These are phyloP conservation scores for Bondarzewia mesenterica DNA, from an alignment of 1,284 basidiomycete species.

Conservation along the genomic window DNA sequence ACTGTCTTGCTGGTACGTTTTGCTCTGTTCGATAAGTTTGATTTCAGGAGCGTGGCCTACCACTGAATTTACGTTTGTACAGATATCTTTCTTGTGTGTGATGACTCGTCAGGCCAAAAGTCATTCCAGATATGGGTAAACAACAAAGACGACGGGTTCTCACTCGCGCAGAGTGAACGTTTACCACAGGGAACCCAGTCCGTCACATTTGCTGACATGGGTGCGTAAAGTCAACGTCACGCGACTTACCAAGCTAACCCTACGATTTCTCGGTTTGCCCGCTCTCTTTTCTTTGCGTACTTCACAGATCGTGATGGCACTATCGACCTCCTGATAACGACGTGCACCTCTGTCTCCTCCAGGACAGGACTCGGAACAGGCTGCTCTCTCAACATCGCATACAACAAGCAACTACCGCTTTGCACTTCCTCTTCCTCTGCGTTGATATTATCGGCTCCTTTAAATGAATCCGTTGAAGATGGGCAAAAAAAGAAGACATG, in stretches of 20 bases:
- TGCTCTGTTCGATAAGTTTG: too few species aligned
- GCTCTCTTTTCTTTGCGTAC: neutral
- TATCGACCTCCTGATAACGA: constrained; percentile 89
- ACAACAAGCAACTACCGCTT: constrained; percentile 85
- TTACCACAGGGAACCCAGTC: constrained; percentile 77
- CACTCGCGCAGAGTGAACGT: constrained; percentile 55
- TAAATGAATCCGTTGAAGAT: neutral
- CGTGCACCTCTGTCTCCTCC: constrained; percentile 66
- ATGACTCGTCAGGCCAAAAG: constrained; percentile 40
- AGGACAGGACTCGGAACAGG: constrained; percentile 61
- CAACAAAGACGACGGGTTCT: constrained; percentile 69
- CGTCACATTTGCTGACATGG: constrained; percentile 88
- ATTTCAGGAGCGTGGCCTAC: neutral
- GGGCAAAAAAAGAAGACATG: constrained; percentile 30
- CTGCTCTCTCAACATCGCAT: constrained; percentile 88
- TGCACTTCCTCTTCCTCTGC: constrained; percentile 52
- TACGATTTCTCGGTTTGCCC: neutral
- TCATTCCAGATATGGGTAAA: constrained; percentile 93
- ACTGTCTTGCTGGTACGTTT: constrained; percentile 80
- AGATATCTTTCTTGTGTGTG: constrained; percentile 91
- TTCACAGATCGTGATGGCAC: constrained; percentile 88
- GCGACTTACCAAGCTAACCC: neutral
- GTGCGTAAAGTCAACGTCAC: constrained; percentile 33
- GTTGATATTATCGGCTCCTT: constrained; percentile 36
- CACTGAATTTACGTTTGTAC: constrained; percentile 7